Percentiles rank a stretch among this genome's conserved stretches.
phyloP scores from a whole-genome alignment of 768 basidiomycete species.

The button mushroom (Agaricus bisporus) region DNA sequence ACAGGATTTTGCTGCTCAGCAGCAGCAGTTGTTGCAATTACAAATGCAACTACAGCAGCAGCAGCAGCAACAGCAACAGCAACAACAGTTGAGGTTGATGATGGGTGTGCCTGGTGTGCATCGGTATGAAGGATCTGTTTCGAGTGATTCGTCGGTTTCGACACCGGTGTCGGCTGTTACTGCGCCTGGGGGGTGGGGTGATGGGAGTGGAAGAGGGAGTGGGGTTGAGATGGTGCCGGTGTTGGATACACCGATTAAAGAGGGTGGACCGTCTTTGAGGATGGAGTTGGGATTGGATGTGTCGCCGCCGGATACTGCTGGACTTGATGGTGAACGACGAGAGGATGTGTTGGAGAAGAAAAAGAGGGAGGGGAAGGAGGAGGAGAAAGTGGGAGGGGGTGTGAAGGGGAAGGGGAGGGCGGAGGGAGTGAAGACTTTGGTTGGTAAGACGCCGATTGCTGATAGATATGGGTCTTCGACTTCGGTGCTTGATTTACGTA shows the following conservation, averaged over 20 bases:
- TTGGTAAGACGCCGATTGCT: slow-evolving; percentile 31
- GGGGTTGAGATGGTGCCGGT: slow-evolving; percentile 45
- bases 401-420: slow-evolving; percentile 11
- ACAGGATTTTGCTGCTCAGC: no score
- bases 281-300: slow-evolving; percentile 29
- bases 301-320: slow-evolving; percentile 23
- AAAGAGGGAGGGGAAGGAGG: no score
- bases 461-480: slow-evolving; percentile 24
- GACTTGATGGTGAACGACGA: background rate
- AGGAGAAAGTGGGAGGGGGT: no score
- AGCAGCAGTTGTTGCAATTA: no score
- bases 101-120: slow-evolving; percentile 6
- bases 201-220: slow-evolving; percentile 5
- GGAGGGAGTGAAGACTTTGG: slow-evolving; percentile 10
- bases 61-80: slow-evolving; percentile 14
- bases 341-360: no score
- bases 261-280: slow-evolving; percentile 36
- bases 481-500: slow-evolving; percentile 15
- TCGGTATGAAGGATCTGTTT: slow-evolving; percentile 23
- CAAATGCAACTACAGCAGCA: slow-evolving; percentile 15
- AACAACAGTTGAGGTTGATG: background rate
- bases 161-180: slow-evolving; percentile 52
- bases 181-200: slow-evolving; percentile 35
- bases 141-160: slow-evolving; percentile 44
- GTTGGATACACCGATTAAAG: slow-evolving; percentile 57